A percentile compares a stretch with the other conserved stretches of the same genome.
Evolutionary conservation across 306 rosid species (phyloP).

Genomic region (Fragaria nilgerrensis): DNA sequence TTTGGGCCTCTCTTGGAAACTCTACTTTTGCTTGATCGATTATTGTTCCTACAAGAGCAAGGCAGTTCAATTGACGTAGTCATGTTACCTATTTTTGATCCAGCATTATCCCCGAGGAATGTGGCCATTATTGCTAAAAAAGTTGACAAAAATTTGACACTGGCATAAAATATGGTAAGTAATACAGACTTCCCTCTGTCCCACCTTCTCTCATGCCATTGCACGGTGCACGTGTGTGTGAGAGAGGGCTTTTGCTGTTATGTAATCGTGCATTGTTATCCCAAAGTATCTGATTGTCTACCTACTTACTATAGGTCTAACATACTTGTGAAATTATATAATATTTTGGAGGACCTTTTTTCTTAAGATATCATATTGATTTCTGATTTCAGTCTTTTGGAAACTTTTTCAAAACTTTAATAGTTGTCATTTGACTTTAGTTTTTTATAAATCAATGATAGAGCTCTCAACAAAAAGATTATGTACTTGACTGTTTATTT

Average conservation of each 20-base stretch:
- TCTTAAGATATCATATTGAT: not conserved
- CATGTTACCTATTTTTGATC: constrained; percentile 73
- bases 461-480: not conserved
- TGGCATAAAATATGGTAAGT: constrained; percentile 15
- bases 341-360: not conserved
- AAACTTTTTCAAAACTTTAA: not conserved
- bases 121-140: constrained; percentile 78
- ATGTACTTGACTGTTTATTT: not conserved
- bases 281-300: not conserved
- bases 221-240: not conserved
- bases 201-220: not conserved
- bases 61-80: constrained; percentile 57
- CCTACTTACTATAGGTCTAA: not conserved
- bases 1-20: constrained; percentile 88
- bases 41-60: constrained; percentile 85
- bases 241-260: not conserved
- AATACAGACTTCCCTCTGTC: not conserved
- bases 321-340: not conserved
- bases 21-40: constrained; percentile 79
- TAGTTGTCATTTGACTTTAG: not conserved
- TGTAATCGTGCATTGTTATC: not conserved
- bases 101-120: constrained; percentile 81
- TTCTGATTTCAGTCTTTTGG: not conserved
- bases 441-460: not conserved
- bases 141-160: constrained; percentile 29